Conservation (phyloP, 164 flowering plant species). For the Liriodendron chinense region DNA sequence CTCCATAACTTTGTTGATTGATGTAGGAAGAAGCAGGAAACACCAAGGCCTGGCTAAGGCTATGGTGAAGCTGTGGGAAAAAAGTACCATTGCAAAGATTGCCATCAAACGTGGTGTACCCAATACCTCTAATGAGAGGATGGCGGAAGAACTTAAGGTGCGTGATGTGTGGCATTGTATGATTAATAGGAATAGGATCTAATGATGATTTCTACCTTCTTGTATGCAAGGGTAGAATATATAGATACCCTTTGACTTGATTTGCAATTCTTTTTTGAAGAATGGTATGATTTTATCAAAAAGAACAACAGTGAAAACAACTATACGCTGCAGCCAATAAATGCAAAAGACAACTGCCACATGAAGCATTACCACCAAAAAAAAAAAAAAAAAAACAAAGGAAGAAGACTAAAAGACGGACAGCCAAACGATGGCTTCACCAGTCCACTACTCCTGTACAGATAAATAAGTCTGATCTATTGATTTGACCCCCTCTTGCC, state of each 20-base stretch:
- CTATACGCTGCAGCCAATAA: too few species aligned
- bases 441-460: too few species aligned
- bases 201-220: slow-evolving; percentile 3
- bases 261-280: too few species aligned
- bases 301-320: too few species aligned
- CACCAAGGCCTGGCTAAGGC: slow-evolving; percentile 88
- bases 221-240: not conserved
- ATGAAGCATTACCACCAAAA: too few species aligned
- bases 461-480: too few species aligned
- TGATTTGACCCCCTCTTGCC: too few species aligned
- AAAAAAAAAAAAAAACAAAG: too few species aligned
- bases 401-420: too few species aligned
- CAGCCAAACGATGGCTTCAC: too few species aligned
- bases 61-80: slow-evolving; percentile 93
- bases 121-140: slow-evolving; percentile 83
- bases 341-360: too few species aligned
- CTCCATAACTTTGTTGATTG: slow-evolving; percentile 2
- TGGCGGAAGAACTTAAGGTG: slow-evolving; percentile 97
- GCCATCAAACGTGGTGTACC: slow-evolving; percentile 91
- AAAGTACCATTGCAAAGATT: slow-evolving; percentile 84
- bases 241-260: not conserved
- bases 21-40: slow-evolving; percentile 73
- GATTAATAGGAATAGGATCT: not conserved
- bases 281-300: too few species aligned
- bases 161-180: slow-evolving; percentile 8